Base-by-base conservation (phyloP, 306 rosid genomes). In the Argentina anserina region DNA sequence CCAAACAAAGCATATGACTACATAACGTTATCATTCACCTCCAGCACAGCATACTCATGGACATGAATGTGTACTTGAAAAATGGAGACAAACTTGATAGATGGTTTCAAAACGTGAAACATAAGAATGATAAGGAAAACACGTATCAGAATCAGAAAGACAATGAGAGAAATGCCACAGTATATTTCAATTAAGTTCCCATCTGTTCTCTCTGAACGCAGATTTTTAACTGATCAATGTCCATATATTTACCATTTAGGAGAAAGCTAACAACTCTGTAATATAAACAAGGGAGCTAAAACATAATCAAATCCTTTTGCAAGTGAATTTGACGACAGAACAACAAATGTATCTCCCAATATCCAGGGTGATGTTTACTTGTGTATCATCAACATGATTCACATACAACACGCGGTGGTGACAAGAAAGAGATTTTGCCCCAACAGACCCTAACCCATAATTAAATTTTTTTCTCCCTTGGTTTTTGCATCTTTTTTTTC, bases 321-420 rank as follows among this genome's bases (percentile, higher is more conserved):
- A 71, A 41, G 68, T 69, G 64, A 84, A 71, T 70, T 46, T 47
- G 50, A 77, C 64, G 8, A 47, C 8, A 33, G 83, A 77, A 71
- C 71, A 77, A 76, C 67, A 20, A 67, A 43, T 70, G 34, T 58
- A 69, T 65, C 71, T 76, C 53, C 75, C 75, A 73, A 29, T 23
- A 76, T 71, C 78, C 64, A 72, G 71, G 74, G 59, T 58, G 67
- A 60, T 17, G 67, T 72, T 58, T 15, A 72, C 0, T 37, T 37
- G 76, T 72, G 67, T 10, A 41, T 71, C 67, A 61, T 69, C 65
- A 42, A 76, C 82, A 66, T 75, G 79, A 78, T 67, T 60, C 79
- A 56, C 60, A 69, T 47, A 79, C 73, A 78, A 45, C 39, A 55
- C 39, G 28, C 66, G 2, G 39, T 29, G 2, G 39, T 29, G 23